Evolutionary conservation across 2,329 filamentous ascomycete genomes (phyloP).

Genomic region (Aspergillus thermomutatus): DNA sequence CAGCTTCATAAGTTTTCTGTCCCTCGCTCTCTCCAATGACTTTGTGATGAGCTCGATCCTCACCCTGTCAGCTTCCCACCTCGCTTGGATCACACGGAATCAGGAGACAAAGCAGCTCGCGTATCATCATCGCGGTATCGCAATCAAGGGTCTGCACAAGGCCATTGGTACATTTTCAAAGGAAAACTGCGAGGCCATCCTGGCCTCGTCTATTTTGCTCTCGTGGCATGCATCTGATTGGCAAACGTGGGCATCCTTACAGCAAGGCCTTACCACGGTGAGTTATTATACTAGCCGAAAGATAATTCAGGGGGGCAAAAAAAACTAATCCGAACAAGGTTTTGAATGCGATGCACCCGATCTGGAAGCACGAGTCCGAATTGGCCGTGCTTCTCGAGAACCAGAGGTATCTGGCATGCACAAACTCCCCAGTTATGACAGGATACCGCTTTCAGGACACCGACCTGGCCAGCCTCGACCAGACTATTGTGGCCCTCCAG

Average conservation of each 20-base stretch:
- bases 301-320: neutral
- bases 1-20: conserved; percentile 61
- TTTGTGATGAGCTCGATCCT: conserved; percentile 95
- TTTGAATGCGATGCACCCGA: conserved; percentile 84
- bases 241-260: conserved; percentile 88
- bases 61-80: conserved; percentile 90
- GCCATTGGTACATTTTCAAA: conserved; percentile 81
- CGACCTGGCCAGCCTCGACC: conserved; percentile 65
- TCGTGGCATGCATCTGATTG: conserved; percentile 97
- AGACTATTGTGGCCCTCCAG: conserved; percentile 61
- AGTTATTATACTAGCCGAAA: conserved; percentile 27
- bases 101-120: conserved; percentile 82
- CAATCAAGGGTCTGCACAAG: conserved; percentile 82
- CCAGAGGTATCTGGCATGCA: conserved; percentile 37
- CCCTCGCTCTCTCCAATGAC: conserved; percentile 73
- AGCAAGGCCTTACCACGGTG: conserved; percentile 87
- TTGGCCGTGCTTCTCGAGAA: conserved; percentile 41
- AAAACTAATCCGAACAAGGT: conserved; percentile 52
- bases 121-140: conserved; percentile 81
- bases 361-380: conserved; percentile 79
- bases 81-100: conserved; percentile 85
- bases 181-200: conserved; percentile 82
- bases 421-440: conserved; percentile 31
- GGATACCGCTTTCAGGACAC: conserved; percentile 52
- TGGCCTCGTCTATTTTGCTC: conserved; percentile 85